phyloP scores from a whole-genome alignment of 179 eudicot species.

The Silene noctiflora region DNA sequence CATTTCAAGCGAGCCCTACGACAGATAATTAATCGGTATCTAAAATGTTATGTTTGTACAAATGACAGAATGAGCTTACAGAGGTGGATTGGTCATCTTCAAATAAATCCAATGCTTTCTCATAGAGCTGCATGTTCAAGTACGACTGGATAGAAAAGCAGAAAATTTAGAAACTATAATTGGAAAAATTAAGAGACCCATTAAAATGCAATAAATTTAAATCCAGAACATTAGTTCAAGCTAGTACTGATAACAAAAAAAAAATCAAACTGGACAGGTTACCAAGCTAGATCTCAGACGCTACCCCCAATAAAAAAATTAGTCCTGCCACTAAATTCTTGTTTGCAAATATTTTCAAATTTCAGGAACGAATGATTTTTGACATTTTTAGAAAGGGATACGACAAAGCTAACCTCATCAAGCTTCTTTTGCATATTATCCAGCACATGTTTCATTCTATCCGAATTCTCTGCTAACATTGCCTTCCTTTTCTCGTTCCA shows the following conservation, averaged over 20 bases:
- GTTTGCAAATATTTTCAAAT: neutral
- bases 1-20: neutral
- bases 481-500: constrained; percentile 82
- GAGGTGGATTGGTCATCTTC: constrained; percentile 84
- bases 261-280: neutral
- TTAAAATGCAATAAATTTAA: constrained; percentile 10
- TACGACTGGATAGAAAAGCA: constrained; percentile 49
- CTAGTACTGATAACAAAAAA: neutral
- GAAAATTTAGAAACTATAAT: constrained; percentile 4
- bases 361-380: neutral
- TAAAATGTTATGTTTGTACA: constrained; percentile 5
- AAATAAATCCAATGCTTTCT: constrained; percentile 85
- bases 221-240: neutral
- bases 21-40: constrained; percentile 3
- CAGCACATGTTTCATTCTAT: constrained; percentile 56
- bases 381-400: constrained; percentile 9
- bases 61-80: constrained; percentile 40
- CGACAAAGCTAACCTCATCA: constrained; percentile 69
- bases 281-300: neutral
- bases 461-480: constrained; percentile 75
- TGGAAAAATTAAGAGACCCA: constrained; percentile 7
- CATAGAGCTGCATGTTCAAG: constrained; percentile 81
- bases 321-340: neutral
- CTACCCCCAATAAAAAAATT: neutral
- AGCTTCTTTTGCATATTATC: constrained; percentile 78